phyloP scores from a whole-genome alignment of 1,284 basidiomycete genomes.

The Ceratobasidium sp. region DNA sequence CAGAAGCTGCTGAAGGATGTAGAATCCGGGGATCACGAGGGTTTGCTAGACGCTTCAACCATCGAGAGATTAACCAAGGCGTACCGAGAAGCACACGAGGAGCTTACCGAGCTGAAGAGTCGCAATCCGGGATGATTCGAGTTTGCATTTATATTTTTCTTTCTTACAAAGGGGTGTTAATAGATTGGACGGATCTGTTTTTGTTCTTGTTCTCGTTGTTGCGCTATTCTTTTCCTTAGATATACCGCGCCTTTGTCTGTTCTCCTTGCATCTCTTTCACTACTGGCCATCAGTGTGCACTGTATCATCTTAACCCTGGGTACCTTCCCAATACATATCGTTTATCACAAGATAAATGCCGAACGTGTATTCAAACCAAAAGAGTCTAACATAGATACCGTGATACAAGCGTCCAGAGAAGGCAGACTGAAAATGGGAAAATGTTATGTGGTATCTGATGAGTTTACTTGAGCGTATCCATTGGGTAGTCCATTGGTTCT shows the following conservation, averaged over 20 bases:
- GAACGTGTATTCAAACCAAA: conserved; percentile 13
- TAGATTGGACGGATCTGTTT: conserved; percentile 17
- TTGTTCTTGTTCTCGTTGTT: not conserved
- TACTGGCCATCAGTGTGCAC: conserved; percentile 34
- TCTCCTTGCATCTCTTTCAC: conserved; percentile 20
- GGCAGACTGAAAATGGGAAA: not conserved
- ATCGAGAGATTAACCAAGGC: conserved; percentile 33
- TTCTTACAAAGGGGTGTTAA: conserved; percentile 7
- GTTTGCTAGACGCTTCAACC: not conserved
- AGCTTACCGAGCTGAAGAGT: conserved; percentile 21
- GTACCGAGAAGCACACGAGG: conserved; percentile 32
- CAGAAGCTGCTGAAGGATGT: conserved; percentile 20
- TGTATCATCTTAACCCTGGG: conserved; percentile 29
- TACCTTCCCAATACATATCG: conserved; percentile 20
- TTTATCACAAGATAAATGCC: not conserved
- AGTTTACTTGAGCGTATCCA: conserved; percentile 2
- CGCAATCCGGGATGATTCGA: too few species aligned
- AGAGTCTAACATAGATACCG: not conserved
- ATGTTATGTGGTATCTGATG: not conserved
- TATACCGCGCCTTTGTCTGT: conserved; percentile 8
- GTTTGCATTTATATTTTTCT: not conserved
- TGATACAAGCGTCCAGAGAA: conserved; percentile 13
- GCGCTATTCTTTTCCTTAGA: conserved; percentile 36
- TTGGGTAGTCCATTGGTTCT: conserved; percentile 14
- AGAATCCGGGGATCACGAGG: conserved; percentile 19